Evolutionary conservation across 306 rosid genomes (phyloP).

Genomic region (Gastrolobium villosum): DNA sequence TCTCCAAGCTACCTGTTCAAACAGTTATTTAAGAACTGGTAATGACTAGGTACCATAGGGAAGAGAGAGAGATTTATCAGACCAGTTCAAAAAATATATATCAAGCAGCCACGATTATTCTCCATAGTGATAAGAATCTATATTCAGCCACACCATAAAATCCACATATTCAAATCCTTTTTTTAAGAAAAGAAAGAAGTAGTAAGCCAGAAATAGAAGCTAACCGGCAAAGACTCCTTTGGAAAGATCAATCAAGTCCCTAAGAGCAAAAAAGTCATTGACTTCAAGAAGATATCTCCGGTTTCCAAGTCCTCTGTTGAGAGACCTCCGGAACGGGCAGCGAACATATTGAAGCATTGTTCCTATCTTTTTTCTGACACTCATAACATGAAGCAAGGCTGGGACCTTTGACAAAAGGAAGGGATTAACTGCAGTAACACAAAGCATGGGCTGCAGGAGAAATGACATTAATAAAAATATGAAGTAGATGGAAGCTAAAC

Average conservation of each 20-base stretch:
- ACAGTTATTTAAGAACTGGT: background rate
- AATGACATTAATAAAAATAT: conserved; percentile 42
- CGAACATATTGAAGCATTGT: conserved; percentile 84
- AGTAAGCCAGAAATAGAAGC: conserved; percentile 46
- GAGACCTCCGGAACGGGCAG: conserved; percentile 86
- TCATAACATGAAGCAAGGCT: conserved; percentile 85
- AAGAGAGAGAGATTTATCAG: conserved; percentile 14
- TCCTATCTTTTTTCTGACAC: conserved; percentile 85
- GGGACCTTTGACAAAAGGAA: conserved; percentile 96
- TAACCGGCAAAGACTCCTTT: conserved; percentile 97
- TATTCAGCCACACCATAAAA: conserved; percentile 6
- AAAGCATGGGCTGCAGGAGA: conserved; percentile 98
- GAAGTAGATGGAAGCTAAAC: conserved; percentile 31
- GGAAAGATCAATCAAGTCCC: conserved; percentile 98
- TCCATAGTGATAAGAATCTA: conserved; percentile 26
- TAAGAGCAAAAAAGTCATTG: conserved; percentile 96
- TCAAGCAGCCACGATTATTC: conserved; percentile 16
- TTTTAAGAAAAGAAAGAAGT: conserved; percentile 14
- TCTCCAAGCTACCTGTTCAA: conserved; percentile 23
- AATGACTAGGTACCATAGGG: conserved; percentile 5
- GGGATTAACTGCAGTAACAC: conserved; percentile 98
- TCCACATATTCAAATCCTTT: conserved; percentile 7
- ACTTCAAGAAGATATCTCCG: conserved; percentile 90
- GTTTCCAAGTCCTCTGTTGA: conserved; percentile 85
- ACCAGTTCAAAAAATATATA: conserved; percentile 4